A percentile compares a stretch with the other conserved stretches of the same genome.
Conservation (phyloP, 2,329 filamentous ascomycete genomes). For the Hypoxylon sp. region DNA sequence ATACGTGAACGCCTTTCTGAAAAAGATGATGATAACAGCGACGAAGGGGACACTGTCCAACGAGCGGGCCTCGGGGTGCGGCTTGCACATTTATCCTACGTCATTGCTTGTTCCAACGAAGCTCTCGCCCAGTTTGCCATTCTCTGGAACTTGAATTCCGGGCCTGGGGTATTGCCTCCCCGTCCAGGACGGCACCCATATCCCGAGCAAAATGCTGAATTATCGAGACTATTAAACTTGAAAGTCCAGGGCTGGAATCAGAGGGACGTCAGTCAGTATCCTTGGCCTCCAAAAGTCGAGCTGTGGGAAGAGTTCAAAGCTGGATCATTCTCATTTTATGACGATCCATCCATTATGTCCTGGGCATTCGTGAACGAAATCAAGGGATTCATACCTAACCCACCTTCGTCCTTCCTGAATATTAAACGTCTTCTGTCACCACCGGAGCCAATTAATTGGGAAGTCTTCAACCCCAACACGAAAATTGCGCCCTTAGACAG, state of each 20-base stretch:
- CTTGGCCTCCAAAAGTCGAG: conserved; percentile 16
- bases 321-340: not conserved
- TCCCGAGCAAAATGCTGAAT: conserved; percentile 5
- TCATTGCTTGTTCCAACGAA: not conserved
- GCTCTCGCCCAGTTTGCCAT: conserved; percentile 35
- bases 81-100: not conserved
- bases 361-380: not conserved
- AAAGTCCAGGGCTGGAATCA: not conserved
- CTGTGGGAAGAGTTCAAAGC: conserved; percentile 4
- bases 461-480: not conserved
- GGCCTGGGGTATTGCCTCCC: conserved; percentile 6
- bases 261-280: not conserved
- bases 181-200: conserved; percentile 30
- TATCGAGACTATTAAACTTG: not conserved
- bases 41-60: not conserved
- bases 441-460: not conserved
- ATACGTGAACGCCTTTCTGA: conserved; percentile 3
- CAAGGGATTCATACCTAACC: not conserved
- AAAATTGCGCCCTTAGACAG: not conserved
- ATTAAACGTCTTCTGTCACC: not conserved
- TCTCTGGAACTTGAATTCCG: conserved; percentile 33
- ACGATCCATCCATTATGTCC: conserved; percentile 8
- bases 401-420: not conserved
- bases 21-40: not conserved
- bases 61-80: not conserved